Conservation (phyloP, 2,329 filamentous ascomycete genomes). For the Pyrenophora graminea region DNA sequence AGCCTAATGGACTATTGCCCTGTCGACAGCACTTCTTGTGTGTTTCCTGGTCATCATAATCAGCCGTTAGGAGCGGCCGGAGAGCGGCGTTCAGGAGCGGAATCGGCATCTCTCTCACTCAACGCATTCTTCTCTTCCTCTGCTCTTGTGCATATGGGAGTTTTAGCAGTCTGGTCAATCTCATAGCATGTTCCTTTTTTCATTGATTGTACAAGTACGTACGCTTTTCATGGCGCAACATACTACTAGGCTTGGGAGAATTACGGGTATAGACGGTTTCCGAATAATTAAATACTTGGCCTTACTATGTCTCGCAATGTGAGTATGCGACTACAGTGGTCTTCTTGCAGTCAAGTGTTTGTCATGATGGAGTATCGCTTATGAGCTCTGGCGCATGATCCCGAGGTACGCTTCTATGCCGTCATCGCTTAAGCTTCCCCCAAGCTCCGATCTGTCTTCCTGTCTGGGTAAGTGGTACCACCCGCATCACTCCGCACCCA, state of each 20-base stretch:
- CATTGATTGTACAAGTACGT: conserved; percentile 19
- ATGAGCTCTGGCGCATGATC: conserved; percentile 8
- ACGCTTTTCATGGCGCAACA: conserved; percentile 7
- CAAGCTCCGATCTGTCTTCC: conserved; percentile 12
- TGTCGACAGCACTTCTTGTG: background rate
- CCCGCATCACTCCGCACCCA: conserved; percentile 33
- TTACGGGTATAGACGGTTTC: conserved; percentile 16
- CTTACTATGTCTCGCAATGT: background rate
- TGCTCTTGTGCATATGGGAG: conserved; percentile 18
- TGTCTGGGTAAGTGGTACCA: background rate
- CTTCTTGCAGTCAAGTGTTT: background rate
- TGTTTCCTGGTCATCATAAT: conserved; percentile 5
- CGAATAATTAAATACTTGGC: background rate
- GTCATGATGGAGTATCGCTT: conserved; percentile 7
- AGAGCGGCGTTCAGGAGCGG: conserved; percentile 10
- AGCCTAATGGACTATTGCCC: background rate
- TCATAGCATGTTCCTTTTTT: conserved; percentile 9
- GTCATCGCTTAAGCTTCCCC: conserved; percentile 34
- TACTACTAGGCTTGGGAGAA: conserved; percentile 5
- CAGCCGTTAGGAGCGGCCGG: conserved; percentile 6
- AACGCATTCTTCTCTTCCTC: conserved; percentile 8
- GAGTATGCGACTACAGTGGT: too few relatives aligned
- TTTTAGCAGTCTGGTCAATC: conserved; percentile 1
- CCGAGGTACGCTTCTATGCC: conserved; percentile 23
- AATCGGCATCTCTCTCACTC: conserved; percentile 2